Base-by-base conservation (phyloP, 2,329 filamentous ascomycete genomes). In the Periconia macrospinosa region DNA sequence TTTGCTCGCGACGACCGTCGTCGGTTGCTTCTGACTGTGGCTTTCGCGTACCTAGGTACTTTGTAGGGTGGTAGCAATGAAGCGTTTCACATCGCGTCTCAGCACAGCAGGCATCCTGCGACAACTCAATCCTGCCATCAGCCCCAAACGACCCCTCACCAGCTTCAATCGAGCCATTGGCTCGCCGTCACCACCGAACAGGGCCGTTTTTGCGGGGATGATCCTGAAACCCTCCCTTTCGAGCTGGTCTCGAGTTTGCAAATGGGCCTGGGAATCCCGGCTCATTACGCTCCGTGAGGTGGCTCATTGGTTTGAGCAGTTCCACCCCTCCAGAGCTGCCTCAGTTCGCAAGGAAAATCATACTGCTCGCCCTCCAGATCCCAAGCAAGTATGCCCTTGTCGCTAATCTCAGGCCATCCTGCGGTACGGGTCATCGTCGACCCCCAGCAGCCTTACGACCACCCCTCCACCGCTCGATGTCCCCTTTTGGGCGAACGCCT, bases 401-500 rank as follows among this genome's bases (percentile, higher is more conserved):
- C 30, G 20, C 37, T 47, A 45, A 42, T 49, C 50, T 50, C 41
- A 57, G 52, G 54, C 55, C 61, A 43, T 42, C 40, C 52, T 54
- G 58, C 43, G 56, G 56, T 52, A 51, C 48, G 15, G 33, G 45
- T 51, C 54, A 53, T 53, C 43, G 47, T 52, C 49, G 45, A 46
- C 47, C 68, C 63, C 68, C 63, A 61, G 62, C 66, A 70, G 67
- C 69, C 68, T 63, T 71, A 68, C 61, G 61, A 61, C 52, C 65
- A 69, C 61, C 67, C 41, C 59, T 62, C 65, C 62, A 65, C 64
- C 58, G 62, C 61, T 56, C 54, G 49, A 61, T 65, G 56, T 61
- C 60, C 65, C 68, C 70, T 61, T 73, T 73, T 68, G 60, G 68
- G 68, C 68, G 70, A 72, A 71, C 69, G 67, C 63, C 65, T 72